A percentile compares a stretch with the other conserved stretches of the same genome.
phyloP scores from a whole-genome alignment of 2,329 filamentous ascomycete genomes.

The Venturia pyrina region DNA sequence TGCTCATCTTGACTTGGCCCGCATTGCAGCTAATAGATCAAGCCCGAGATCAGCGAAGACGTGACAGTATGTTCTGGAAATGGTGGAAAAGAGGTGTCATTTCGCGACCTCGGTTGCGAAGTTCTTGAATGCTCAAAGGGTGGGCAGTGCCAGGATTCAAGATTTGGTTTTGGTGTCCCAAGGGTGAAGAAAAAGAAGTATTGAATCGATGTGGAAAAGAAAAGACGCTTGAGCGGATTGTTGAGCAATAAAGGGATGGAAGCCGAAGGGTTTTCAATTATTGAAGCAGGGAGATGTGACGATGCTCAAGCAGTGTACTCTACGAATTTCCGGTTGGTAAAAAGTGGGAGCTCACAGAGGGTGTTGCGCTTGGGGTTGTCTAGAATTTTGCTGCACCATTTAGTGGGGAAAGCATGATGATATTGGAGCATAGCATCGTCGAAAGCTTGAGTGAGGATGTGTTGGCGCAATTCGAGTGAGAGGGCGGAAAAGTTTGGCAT shows the following conservation, averaged over 20 bases:
- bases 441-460: neutral
- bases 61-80: conserved; percentile 33
- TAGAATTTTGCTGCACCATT: conserved; percentile 51
- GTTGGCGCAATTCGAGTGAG: neutral
- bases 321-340: conserved; percentile 44
- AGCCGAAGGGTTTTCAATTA: conserved; percentile 33
- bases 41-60: conserved; percentile 21
- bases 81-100: conserved; percentile 39
- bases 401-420: conserved; percentile 41
- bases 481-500: neutral
- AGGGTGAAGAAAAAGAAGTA: conserved; percentile 31
- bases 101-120: conserved; percentile 35
- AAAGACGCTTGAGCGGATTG: conserved; percentile 26
- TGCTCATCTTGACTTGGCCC: neutral
- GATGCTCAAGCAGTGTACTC: conserved; percentile 29
- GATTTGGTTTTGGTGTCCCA: conserved; percentile 28
- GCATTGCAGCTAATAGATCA: neutral
- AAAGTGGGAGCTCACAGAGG: conserved; percentile 38
- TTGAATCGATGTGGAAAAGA: conserved; percentile 34
- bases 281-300: conserved; percentile 23
- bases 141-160: conserved; percentile 39
- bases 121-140: conserved; percentile 32
- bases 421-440: neutral
- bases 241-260: conserved; percentile 28
- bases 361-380: conserved; percentile 50